Percentiles rank a stretch among this genome's conserved stretches.
Evolutionary conservation across 1,284 basidiomycete genomes (phyloP).

Genomic region (Tranzscheliella williamsii): DNA sequence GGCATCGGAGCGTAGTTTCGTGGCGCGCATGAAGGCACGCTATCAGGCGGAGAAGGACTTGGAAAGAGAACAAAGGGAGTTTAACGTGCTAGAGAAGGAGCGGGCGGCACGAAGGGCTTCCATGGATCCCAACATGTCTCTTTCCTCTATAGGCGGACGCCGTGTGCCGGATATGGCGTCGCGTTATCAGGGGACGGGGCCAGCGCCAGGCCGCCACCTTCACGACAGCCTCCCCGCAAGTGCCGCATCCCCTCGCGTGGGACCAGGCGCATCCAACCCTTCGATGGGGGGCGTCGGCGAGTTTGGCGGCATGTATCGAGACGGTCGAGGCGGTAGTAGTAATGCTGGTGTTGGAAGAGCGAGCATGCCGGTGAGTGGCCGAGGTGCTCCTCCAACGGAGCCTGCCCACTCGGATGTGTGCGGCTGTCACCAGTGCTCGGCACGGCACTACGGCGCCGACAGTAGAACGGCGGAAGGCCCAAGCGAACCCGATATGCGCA

Average conservation of each 20-base stretch:
- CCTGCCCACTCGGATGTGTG: slow-evolving; percentile 49
- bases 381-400: slow-evolving; percentile 3
- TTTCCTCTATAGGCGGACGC: slow-evolving; percentile 15
- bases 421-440: slow-evolving; percentile 48
- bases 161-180: slow-evolving; percentile 44
- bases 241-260: slow-evolving; percentile 7
- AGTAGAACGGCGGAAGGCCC: too few species aligned
- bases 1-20: slow-evolving; percentile 54
- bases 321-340: too few species aligned
- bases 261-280: slow-evolving; percentile 5
- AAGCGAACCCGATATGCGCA: too few species aligned
- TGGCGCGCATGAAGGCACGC: slow-evolving; percentile 53
- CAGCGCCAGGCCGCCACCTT: slow-evolving; percentile 7
- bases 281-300: slow-evolving; percentile 12
- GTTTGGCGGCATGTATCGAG: slow-evolving; percentile 9
- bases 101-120: slow-evolving; percentile 20
- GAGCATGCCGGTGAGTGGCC: neutral
- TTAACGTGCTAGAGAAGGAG: slow-evolving; percentile 31
- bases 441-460: slow-evolving; percentile 29
- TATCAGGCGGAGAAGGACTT: slow-evolving; percentile 54
- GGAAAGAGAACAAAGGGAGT: slow-evolving; percentile 29
- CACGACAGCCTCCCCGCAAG: slow-evolving; percentile 28
- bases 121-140: slow-evolving; percentile 20
- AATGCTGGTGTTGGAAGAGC: too few species aligned
- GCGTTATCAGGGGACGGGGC: slow-evolving; percentile 20